phyloP scores from a whole-genome alignment of 352 stramenopile genomes.

The Phytophthora sansomeana region DNA sequence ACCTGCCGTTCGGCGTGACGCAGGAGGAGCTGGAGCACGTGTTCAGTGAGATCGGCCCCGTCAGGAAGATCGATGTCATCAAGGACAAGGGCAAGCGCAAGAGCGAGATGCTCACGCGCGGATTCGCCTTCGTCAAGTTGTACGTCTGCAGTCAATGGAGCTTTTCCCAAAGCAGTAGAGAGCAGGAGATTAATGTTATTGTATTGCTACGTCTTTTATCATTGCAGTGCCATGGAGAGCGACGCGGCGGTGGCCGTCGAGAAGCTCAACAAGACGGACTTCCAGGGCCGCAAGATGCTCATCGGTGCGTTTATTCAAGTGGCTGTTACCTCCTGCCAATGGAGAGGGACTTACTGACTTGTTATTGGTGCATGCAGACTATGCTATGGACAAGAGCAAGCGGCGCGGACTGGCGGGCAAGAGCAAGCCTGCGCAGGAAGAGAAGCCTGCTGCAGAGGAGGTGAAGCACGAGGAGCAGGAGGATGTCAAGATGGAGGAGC shows the following conservation, averaged over 20 bases:
- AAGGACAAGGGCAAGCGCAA: constrained; percentile 90
- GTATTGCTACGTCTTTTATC: constrained; percentile 1
- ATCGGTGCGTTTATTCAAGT: constrained; percentile 59
- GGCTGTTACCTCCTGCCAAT: not conserved
- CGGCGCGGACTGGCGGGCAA: constrained; percentile 36
- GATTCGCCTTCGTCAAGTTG: constrained; percentile 90
- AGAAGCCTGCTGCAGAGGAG: constrained; percentile 14
- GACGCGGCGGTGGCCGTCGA: constrained; percentile 77
- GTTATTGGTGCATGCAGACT: constrained; percentile 44
- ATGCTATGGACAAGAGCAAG: constrained; percentile 78
- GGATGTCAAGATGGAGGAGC: constrained; percentile 13
- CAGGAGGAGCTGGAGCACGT: constrained; percentile 87
- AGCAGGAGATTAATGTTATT: not conserved
- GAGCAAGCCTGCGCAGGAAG: constrained; percentile 12
- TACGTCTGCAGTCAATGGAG: constrained; percentile 43
- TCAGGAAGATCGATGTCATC: constrained; percentile 90
- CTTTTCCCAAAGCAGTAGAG: not conserved
- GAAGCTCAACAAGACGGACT: constrained; percentile 79
- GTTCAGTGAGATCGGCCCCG: constrained; percentile 82
- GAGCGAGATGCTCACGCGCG: constrained; percentile 80
- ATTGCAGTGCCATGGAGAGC: constrained; percentile 68
- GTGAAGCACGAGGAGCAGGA: constrained; percentile 24
- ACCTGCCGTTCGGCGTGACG: constrained; percentile 87
- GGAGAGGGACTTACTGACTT: not conserved
- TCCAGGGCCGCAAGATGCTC: constrained; percentile 82